Conservation (phyloP, 2,329 filamentous ascomycete genomes). For the Beauveria asiatica region DNA sequence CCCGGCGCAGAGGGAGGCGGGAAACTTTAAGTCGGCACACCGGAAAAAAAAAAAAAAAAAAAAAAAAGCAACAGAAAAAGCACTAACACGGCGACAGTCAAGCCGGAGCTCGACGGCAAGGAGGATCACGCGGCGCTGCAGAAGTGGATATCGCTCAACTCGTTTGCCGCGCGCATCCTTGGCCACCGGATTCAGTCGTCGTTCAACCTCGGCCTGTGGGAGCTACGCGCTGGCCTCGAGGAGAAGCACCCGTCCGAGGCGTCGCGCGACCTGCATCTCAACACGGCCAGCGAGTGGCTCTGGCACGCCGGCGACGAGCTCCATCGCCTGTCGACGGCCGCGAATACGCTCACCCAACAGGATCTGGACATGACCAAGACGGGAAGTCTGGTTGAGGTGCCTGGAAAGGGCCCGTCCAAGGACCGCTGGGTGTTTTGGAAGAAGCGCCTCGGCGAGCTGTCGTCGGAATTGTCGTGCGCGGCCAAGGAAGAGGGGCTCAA, state of each 20-base stretch:
- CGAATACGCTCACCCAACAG: constrained; percentile 13
- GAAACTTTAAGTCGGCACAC: no score
- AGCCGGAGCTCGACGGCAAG: constrained; percentile 18
- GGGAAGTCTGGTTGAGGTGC: constrained; percentile 14
- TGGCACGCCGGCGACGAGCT: constrained; percentile 21
- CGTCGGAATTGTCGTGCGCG: constrained; percentile 10
- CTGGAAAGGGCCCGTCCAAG: constrained; percentile 15
- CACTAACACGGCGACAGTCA: constrained; percentile 12
- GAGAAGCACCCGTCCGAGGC: constrained; percentile 14
- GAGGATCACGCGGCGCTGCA: constrained; percentile 14
- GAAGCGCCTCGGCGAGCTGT: constrained; percentile 19
- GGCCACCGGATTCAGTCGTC: constrained; percentile 16
- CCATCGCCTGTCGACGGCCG: constrained; percentile 13
- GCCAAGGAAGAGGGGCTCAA: constrained; percentile 15
- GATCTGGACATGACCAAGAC: constrained; percentile 16
- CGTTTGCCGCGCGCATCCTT: constrained; percentile 24
- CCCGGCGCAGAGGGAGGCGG: no score
- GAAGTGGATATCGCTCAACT: constrained; percentile 25
- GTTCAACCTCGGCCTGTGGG: constrained; percentile 23
- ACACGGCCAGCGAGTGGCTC: constrained; percentile 21
- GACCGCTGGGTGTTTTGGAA: constrained; percentile 25
- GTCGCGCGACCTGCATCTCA: constrained; percentile 5
- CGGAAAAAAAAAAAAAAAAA: no score
- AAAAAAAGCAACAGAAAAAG: not conserved
- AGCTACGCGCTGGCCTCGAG: constrained; percentile 24